phyloP scores from a whole-genome alignment of 2,329 filamentous ascomycete species.

The Penicillium sp. region DNA sequence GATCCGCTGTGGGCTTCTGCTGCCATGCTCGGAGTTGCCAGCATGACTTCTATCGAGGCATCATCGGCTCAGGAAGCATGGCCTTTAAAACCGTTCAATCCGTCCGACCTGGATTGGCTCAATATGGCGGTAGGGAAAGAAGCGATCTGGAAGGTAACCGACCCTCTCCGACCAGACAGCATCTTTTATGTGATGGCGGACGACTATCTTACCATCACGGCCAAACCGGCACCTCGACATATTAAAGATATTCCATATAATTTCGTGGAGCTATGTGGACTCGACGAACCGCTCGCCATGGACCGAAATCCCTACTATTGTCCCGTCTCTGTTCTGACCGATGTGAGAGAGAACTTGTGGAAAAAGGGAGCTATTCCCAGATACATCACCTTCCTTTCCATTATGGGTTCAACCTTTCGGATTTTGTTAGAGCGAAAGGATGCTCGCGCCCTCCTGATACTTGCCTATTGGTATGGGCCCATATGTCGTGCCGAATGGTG shows the following conservation, averaged over 20 bases:
- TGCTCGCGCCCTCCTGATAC: slow-evolving; percentile 52
- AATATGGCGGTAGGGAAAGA: slow-evolving; percentile 56
- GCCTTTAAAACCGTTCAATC: slow-evolving; percentile 49
- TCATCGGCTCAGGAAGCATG: slow-evolving; percentile 48
- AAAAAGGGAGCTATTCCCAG: slow-evolving; percentile 1
- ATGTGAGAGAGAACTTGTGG: slow-evolving; percentile 1
- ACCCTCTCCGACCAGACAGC: slow-evolving; percentile 48
- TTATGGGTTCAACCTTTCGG: slow-evolving; percentile 34
- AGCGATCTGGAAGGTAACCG: slow-evolving; percentile 50
- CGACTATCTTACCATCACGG: slow-evolving; percentile 12
- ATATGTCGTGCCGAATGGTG: slow-evolving; percentile 50
- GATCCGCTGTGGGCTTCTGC: slow-evolving; percentile 20
- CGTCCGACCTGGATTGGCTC: slow-evolving; percentile 56
- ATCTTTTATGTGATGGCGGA: slow-evolving; percentile 41
- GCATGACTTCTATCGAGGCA: slow-evolving; percentile 11
- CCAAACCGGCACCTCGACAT: slow-evolving; percentile 1
- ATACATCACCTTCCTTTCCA: slow-evolving; percentile 9
- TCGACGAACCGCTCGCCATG: neutral
- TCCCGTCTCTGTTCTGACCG: slow-evolving; percentile 10
- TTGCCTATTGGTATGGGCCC: slow-evolving; percentile 58
- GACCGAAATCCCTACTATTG: slow-evolving; percentile 13
- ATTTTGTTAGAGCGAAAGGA: slow-evolving; percentile 52
- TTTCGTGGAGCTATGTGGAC: slow-evolving; percentile 8
- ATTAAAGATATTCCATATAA: slow-evolving; percentile 8
- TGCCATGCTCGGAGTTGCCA: slow-evolving; percentile 16